Percentiles rank a stretch among this genome's conserved stretches.
Evolutionary conservation across 352 stramenopile genomes (phyloP).

Genomic region (Phytopythium boreale): DNA sequence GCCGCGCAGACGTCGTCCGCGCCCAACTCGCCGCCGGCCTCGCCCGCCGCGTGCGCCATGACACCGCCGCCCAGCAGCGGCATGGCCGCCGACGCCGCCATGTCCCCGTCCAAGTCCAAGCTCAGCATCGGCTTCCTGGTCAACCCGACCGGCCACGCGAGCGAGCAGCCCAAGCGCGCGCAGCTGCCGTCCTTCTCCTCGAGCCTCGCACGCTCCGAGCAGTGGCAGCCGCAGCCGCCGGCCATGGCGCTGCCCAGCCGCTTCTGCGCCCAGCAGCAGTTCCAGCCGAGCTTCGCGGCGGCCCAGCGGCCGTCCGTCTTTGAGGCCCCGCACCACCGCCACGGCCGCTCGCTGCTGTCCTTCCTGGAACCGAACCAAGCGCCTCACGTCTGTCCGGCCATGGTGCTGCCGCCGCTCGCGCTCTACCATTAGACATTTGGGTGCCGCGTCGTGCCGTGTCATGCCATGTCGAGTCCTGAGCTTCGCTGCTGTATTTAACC

Average conservation of each 20-base stretch:
- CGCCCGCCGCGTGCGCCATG: slow-evolving; percentile 15
- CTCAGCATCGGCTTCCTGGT: slow-evolving; percentile 63
- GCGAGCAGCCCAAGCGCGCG: slow-evolving; percentile 5
- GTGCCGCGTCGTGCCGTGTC: too few relatives aligned
- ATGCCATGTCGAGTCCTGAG: too few relatives aligned
- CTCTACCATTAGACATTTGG: slow-evolving; percentile 35
- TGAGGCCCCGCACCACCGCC: slow-evolving; percentile 8
- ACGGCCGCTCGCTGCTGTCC: slow-evolving; percentile 36
- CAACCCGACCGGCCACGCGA: slow-evolving; percentile 28
- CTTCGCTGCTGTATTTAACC: slow-evolving; percentile 5
- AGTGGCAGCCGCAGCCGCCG: slow-evolving; percentile 13
- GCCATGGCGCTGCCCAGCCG: slow-evolving; percentile 4
- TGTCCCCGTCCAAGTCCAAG: slow-evolving; percentile 31
- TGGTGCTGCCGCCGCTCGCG: slow-evolving; percentile 23
- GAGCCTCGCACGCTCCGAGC: slow-evolving; percentile 13
- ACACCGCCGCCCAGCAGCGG: slow-evolving; percentile 23
- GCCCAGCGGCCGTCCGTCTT: slow-evolving; percentile 13
- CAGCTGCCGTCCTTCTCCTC: slow-evolving; percentile 9
- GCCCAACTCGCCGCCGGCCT: slow-evolving; percentile 17
- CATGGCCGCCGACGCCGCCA: slow-evolving; percentile 9
- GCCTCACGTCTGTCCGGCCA: slow-evolving; percentile 3
- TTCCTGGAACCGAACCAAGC: slow-evolving; percentile 25
- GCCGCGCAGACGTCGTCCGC: slow-evolving; percentile 13
- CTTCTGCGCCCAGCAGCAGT: slow-evolving; percentile 1
- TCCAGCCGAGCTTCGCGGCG: too few relatives aligned